These are phyloP conservation scores for Ramularia endophylla DNA, from an alignment of 2,329 filamentous ascomycete species.

Conservation along the genomic window DNA sequence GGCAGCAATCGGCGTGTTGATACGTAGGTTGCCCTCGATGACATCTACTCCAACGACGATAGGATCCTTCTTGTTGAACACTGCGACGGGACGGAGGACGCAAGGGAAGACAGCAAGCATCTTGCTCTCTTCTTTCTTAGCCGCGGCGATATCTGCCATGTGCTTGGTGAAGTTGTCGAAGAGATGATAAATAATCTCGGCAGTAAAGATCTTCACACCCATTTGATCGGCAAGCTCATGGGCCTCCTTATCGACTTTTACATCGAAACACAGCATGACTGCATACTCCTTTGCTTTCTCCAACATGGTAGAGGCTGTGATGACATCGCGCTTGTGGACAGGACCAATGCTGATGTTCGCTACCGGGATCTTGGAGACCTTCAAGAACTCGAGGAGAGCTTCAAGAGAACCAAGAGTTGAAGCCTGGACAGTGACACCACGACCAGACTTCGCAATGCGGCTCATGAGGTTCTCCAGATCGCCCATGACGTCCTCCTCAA, in stretches of 20 bases:
- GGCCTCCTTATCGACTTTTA: constrained; percentile 98
- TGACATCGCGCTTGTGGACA: constrained; percentile 96
- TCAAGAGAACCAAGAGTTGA: constrained; percentile 96
- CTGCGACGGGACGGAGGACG: constrained; percentile 78
- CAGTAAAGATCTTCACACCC: constrained; percentile 95
- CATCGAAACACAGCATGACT: constrained; percentile 99
- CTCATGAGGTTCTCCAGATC: constrained; percentile 88
- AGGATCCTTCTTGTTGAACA: constrained; percentile 97
- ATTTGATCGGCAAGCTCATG: constrained; percentile 85
- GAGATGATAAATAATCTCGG: constrained; percentile 98
- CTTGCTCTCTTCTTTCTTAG: constrained; percentile 95
- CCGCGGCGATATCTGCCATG: constrained; percentile 78
- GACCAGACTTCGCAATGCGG: constrained; percentile 84
- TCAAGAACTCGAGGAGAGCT: constrained; percentile 92
- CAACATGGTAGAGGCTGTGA: constrained; percentile 89
- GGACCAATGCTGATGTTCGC: constrained; percentile 96
- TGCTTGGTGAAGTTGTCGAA: constrained; percentile 97
- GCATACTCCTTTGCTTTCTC: constrained; percentile 93
- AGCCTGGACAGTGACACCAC: constrained; percentile 94
- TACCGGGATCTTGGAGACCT: constrained; percentile 93
- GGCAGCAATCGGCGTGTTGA: constrained; percentile 85
- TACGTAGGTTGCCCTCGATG: constrained; percentile 74
- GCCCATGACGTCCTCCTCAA: constrained; percentile 92
- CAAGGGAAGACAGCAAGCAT: constrained; percentile 96
- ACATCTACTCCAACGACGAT: constrained; percentile 97